These are phyloP conservation scores for Arthroderma sp. DNA, from an alignment of 2,329 filamentous ascomycete genomes.

Conservation along the genomic window DNA sequence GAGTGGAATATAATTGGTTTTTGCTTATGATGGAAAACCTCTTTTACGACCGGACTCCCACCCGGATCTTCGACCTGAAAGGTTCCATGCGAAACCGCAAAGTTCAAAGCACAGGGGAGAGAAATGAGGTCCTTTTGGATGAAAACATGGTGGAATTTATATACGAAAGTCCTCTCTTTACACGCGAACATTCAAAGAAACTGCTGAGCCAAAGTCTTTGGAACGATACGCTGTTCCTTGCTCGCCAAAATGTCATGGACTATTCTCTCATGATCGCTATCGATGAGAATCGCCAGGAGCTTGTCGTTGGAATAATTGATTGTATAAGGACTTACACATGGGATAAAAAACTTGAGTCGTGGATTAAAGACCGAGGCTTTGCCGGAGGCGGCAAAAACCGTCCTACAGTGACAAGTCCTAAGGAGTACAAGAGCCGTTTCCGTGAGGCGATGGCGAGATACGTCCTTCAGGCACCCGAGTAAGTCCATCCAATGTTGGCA, in stretches of 20 bases:
- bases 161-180: constrained; percentile 90
- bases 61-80: constrained; percentile 88
- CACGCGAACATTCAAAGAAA: constrained; percentile 91
- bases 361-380: constrained; percentile 95
- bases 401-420: constrained; percentile 91
- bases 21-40: constrained; percentile 93
- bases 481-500: constrained; percentile 11
- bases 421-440: constrained; percentile 94
- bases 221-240: constrained; percentile 94
- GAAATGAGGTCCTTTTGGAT: constrained; percentile 89
- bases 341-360: constrained; percentile 99
- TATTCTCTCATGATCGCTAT: constrained; percentile 98
- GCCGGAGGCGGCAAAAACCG: constrained; percentile 65
- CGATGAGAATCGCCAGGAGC: constrained; percentile 74
- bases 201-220: constrained; percentile 81
- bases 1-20: constrained; percentile 87
- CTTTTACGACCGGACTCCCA: constrained; percentile 87
- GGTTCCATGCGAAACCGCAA: constrained; percentile 98
- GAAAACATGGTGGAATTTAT: constrained; percentile 99
- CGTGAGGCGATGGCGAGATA: constrained; percentile 91
- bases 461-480: constrained; percentile 40
- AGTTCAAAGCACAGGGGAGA: constrained; percentile 87
- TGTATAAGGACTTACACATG: constrained; percentile 98
- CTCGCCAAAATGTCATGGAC: constrained; percentile 95
- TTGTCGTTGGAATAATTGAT: constrained; percentile 95